These are phyloP conservation scores for Kodamaea leandrae DNA, from an alignment of 805 yeast species.

Conservation along the genomic window DNA sequence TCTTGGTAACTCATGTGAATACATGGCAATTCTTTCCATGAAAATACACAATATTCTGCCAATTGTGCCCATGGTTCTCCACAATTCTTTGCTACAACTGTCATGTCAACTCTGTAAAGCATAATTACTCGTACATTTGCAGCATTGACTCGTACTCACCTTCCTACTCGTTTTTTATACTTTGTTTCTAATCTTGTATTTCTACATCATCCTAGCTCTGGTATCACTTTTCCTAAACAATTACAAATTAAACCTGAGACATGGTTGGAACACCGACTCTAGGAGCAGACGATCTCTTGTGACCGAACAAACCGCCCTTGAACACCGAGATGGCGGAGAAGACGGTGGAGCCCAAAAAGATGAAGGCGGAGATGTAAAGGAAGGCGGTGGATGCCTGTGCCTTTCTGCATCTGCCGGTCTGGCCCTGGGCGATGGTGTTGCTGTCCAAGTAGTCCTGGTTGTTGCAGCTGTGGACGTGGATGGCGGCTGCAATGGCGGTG, in stretches of 20 bases:
- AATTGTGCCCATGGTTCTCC: no score
- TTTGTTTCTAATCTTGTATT: no score
- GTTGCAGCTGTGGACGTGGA: conserved; percentile 81
- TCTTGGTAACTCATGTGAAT: no score
- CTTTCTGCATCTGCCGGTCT: conserved; percentile 85
- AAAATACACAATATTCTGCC: no score
- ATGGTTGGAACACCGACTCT: conserved; percentile 88
- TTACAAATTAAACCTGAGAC: conserved; percentile 71
- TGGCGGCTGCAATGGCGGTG: conserved; percentile 88
- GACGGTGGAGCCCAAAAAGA: conserved; percentile 64
- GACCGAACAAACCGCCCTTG: conserved; percentile 47
- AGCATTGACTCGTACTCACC: no score
- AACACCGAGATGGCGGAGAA: conserved; percentile 57
- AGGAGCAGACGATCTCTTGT: conserved; percentile 42
- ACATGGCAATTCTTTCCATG: no score
- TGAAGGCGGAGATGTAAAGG: conserved; percentile 78
- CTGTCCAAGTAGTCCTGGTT: conserved; percentile 60
- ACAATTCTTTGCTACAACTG: no score
- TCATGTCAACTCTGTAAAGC: no score
- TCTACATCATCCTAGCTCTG: conserved; percentile 1
- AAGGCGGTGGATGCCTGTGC: conserved; percentile 84
- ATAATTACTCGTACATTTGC: no score
- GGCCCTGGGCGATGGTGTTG: conserved; percentile 75
- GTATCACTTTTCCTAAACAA: conserved; percentile 6
- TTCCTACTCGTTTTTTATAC: no score